Conservation (phyloP, 352 stramenopile genomes). For the Elongisporangium anandrum region DNA sequence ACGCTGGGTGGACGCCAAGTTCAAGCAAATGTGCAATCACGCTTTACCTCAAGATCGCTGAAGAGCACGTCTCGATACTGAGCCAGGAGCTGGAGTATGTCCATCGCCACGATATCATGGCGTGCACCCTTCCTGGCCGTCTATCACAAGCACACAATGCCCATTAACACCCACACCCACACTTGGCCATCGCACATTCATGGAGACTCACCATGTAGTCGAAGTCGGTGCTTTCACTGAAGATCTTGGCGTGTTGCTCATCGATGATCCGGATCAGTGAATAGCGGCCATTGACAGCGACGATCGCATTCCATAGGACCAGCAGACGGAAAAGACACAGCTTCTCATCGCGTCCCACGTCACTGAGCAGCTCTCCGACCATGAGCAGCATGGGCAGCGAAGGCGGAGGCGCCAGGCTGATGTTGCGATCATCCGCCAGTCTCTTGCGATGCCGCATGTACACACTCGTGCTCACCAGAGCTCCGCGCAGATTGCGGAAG, state of each 20-base stretch:
- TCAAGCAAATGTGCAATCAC: neutral
- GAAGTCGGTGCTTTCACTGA: conserved; percentile 54
- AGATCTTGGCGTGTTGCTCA: conserved; percentile 48
- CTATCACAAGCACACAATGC: conserved; percentile 20
- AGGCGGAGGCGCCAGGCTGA: conserved; percentile 30
- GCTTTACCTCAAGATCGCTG: conserved; percentile 55
- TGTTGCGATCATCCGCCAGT: conserved; percentile 13
- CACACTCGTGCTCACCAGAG: conserved; percentile 35
- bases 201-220: conserved; percentile 48
- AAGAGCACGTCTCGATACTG: conserved; percentile 69
- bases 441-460: conserved; percentile 42
- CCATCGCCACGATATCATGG: conserved; percentile 37
- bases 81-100: conserved; percentile 50
- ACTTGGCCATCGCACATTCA: too few relatives aligned
- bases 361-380: conserved; percentile 40
- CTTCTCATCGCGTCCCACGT: conserved; percentile 39
- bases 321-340: conserved; percentile 54
- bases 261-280: conserved; percentile 41
- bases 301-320: conserved; percentile 46
- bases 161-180: neutral
- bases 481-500: conserved; percentile 57
- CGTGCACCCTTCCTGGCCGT: conserved; percentile 31
- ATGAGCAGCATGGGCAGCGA: conserved; percentile 35
- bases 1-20: neutral
- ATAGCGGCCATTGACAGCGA: conserved; percentile 25